A percentile compares a stretch with the other conserved stretches of the same genome.
phyloP scores from a whole-genome alignment of 805 yeast species.

The Scheffersomyces ergatensis region DNA sequence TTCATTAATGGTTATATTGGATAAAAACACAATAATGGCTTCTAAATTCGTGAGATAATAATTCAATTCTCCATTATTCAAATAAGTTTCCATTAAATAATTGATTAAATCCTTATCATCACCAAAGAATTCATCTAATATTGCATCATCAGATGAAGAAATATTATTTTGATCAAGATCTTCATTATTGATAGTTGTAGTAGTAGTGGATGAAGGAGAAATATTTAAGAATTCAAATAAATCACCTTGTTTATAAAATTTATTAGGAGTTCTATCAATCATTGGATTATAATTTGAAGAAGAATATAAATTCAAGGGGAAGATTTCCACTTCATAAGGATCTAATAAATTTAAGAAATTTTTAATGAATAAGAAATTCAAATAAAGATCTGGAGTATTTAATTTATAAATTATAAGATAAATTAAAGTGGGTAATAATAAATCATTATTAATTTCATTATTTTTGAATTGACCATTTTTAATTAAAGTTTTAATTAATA shows the following conservation, averaged over 20 bases:
- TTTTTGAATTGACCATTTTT: conserved; percentile 15
- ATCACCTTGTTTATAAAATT: conserved; percentile 14
- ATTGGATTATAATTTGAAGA: conserved; percentile 17
- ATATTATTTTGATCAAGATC: not conserved
- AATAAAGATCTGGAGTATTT: conserved; percentile 25
- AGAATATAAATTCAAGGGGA: conserved; percentile 14
- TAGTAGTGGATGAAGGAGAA: not conserved
- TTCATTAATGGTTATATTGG: conserved; percentile 33
- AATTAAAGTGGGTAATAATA: conserved; percentile 39
- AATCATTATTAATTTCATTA: conserved; percentile 33
- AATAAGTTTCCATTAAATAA: conserved; percentile 21
- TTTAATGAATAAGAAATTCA: conserved; percentile 35
- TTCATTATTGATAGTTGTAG: not conserved
- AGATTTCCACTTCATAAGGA: conserved; percentile 24
- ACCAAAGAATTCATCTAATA: conserved; percentile 18
- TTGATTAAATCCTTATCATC: conserved; percentile 30
- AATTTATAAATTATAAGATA: conserved; percentile 31
- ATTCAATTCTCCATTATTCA: conserved; percentile 37
- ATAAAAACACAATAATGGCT: conserved; percentile 36
- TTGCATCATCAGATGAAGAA: not conserved
- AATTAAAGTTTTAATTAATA: conserved; percentile 17
- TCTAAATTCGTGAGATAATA: conserved; percentile 43
- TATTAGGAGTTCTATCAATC: conserved; percentile 8
- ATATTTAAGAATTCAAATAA: conserved; percentile 24
- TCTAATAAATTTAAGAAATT: conserved; percentile 33